A percentile compares a stretch with the other conserved stretches of the same genome.
phyloP scores from a whole-genome alignment of 164 flowering plant genomes.

The Buxus sempervirens region DNA sequence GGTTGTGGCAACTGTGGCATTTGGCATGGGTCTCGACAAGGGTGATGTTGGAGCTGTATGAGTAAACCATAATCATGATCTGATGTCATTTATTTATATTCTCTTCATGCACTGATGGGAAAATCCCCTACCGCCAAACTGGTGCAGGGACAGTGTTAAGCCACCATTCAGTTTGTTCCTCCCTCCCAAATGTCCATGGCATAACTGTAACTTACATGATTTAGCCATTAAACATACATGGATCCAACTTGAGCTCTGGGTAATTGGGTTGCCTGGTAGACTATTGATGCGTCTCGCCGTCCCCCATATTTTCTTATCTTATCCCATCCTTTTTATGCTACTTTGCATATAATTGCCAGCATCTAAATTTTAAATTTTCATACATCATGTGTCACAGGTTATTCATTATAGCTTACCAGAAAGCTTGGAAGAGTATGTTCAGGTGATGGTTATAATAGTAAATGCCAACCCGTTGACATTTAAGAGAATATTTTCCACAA shows the following conservation, averaged over 20 bases:
- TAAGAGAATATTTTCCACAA: not conserved
- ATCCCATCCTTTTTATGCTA: too few species aligned
- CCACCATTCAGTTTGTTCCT: not conserved
- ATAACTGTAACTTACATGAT: too few species aligned
- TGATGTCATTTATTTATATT: constrained; percentile 6
- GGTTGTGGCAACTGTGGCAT: constrained; percentile 99
- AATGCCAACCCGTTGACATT: constrained; percentile 4
- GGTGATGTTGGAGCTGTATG: constrained; percentile 94
- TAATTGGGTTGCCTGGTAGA: too few species aligned
- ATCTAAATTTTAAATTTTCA: too few species aligned
- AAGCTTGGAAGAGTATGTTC: constrained; percentile 98
- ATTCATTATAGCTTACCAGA: constrained; percentile 92
- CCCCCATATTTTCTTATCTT: too few species aligned
- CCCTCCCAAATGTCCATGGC: not conserved
- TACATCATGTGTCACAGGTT: constrained; percentile 47
- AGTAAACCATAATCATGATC: constrained; percentile 7
- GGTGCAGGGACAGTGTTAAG: not conserved
- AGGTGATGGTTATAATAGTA: constrained; percentile 46
- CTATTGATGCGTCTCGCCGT: too few species aligned
- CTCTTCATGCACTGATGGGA: not conserved
- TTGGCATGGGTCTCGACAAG: constrained; percentile 99
- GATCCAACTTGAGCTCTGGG: too few species aligned
- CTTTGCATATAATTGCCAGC: not conserved
- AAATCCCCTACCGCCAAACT: not conserved
- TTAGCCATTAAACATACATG: too few species aligned